Percentiles rank a stretch among this genome's conserved stretches.
phyloP scores from a whole-genome alignment of 441 rosid genomes.

The Gossypium lobatum region DNA sequence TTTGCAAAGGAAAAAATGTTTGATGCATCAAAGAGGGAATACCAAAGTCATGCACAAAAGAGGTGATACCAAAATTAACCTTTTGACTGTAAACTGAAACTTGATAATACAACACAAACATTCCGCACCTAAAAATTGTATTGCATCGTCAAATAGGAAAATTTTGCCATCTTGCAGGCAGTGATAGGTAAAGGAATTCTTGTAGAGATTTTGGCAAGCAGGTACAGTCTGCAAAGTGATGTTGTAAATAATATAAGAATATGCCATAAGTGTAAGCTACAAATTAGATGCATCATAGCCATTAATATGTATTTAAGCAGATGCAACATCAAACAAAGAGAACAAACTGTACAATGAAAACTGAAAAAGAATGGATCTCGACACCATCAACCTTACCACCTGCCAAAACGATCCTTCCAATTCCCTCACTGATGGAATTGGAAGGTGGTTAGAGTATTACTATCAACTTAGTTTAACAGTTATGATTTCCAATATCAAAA shows the following conservation, averaged over 20 bases:
- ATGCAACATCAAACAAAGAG: neutral
- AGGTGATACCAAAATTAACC: neutral
- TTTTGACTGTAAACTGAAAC: neutral
- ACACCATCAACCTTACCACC: neutral
- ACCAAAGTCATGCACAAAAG: neutral
- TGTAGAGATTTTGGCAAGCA: conserved; percentile 87
- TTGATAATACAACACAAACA: conserved; percentile 2
- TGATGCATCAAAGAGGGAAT: neutral
- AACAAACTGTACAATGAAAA: neutral
- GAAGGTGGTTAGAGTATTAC: neutral
- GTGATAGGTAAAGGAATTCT: conserved; percentile 85
- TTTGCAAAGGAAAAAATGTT: neutral
- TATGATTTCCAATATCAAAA: neutral
- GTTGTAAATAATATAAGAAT: conserved; percentile 15
- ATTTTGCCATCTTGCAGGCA: conserved; percentile 68
- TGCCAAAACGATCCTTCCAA: neutral
- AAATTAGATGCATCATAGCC: neutral
- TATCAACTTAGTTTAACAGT: neutral
- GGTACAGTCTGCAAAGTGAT: conserved; percentile 68
- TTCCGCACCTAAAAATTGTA: conserved; percentile 68
- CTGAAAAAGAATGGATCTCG: neutral
- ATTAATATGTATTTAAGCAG: neutral
- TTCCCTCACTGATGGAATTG: neutral
- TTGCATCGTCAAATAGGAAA: conserved; percentile 82
- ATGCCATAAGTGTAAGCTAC: neutral